Evolutionary conservation across 2,329 filamentous ascomycete genomes (phyloP).

Genomic region (Pezicula rhizophila): DNA sequence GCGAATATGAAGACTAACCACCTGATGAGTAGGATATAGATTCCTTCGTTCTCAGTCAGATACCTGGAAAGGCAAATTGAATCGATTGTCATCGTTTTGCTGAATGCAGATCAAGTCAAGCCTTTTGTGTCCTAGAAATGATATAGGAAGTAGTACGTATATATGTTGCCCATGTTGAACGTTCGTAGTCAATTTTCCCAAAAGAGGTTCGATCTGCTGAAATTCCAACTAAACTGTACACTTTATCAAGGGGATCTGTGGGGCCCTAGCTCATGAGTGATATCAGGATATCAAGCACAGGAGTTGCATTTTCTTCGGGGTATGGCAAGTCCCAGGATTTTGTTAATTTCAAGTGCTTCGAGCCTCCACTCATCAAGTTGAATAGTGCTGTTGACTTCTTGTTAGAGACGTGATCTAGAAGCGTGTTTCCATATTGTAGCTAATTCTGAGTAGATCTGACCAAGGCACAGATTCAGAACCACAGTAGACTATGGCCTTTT

Average conservation of each 20-base stretch:
- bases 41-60: conserved; percentile 9
- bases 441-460: background rate
- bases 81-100: conserved; percentile 7
- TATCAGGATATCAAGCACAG: background rate
- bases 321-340: background rate
- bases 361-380: conserved; percentile 7
- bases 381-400: conserved; percentile 3
- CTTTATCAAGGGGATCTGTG: conserved; percentile 6
- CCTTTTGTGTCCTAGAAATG: too few relatives aligned
- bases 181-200: conserved; percentile 6
- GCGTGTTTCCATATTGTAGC: background rate
- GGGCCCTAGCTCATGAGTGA: too few relatives aligned
- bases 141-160: too few relatives aligned
- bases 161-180: too few relatives aligned
- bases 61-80: conserved; percentile 6
- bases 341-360: conserved; percentile 2
- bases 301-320: background rate
- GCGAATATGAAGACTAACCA: conserved; percentile 3
- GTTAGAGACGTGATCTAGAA: conserved; percentile 2
- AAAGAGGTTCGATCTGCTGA: conserved; percentile 3
- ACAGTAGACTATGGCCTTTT: conserved; percentile 5
- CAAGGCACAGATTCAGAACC: conserved; percentile 7
- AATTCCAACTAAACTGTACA: conserved; percentile 10
- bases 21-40: conserved; percentile 4
- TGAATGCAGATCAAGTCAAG: background rate